phyloP scores from a whole-genome alignment of 306 rosid species.

The Medicago ruthenica region DNA sequence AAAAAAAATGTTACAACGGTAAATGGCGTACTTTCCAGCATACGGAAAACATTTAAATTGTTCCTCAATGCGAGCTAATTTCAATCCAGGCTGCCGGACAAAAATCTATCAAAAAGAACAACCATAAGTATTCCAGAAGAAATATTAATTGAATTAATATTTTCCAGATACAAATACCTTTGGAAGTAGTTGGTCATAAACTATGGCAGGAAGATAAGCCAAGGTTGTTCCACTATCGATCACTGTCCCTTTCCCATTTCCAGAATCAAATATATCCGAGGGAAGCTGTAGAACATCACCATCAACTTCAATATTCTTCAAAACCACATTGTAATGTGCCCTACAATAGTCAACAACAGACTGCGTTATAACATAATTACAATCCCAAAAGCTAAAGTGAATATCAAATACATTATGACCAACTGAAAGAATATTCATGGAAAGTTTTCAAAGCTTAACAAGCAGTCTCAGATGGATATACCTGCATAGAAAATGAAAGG shows the following conservation, averaged over 20 bases:
- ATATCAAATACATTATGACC: constrained; percentile 37
- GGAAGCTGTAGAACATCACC: constrained; percentile 72
- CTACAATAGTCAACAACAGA: constrained; percentile 53
- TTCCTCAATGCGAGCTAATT: constrained; percentile 57
- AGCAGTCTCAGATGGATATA: constrained; percentile 10
- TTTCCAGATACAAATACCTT: constrained; percentile 56
- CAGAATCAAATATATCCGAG: constrained; percentile 72
- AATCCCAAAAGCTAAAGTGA: constrained; percentile 47
- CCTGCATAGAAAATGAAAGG: no score
- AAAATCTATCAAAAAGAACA: constrained; percentile 62
- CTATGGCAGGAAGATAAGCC: constrained; percentile 73
- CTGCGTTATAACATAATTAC: constrained; percentile 50
- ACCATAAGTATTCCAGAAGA: constrained; percentile 41
- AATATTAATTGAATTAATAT: constrained; percentile 32
- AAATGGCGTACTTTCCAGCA: constrained; percentile 60
- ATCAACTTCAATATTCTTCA: constrained; percentile 84
- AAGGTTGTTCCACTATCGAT: constrained; percentile 98
- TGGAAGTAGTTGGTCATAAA: constrained; percentile 56
- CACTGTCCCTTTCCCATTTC: constrained; percentile 68
- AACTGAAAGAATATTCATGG: constrained; percentile 17
- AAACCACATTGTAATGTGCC: constrained; percentile 84
- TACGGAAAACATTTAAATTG: constrained; percentile 74
- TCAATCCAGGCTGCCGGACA: constrained; percentile 68
- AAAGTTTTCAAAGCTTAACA: constrained; percentile 30
- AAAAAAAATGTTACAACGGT: constrained; percentile 35